Base-by-base conservation (phyloP, 1,139 yeast genomes). In the Pichia cactophila region DNA sequence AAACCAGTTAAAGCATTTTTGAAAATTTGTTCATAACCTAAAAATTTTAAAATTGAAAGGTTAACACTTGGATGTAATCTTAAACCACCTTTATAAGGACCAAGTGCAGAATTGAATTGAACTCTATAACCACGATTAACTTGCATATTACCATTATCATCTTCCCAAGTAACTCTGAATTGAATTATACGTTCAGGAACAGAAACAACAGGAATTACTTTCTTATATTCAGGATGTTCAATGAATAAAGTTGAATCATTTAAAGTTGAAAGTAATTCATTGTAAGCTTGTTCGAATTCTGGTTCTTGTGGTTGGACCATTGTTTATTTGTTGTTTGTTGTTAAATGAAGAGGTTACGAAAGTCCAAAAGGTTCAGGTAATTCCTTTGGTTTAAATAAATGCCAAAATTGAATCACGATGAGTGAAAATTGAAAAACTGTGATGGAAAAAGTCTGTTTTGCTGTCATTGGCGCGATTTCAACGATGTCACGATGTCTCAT, bases 31-130 rank as follows among this genome's bases (percentile, higher is more conserved):
- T 92, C 98, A 69, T 87, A 92, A 66, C 97, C 98, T 66, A 92
- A 80, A 73, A 92, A 92, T 75, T 92, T 92, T 69, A 92, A 80
- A 69, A 92, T 86, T 50, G 97, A 88, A 65, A 92, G 80, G 74
- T 89, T 92, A 62, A 92, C 98, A 52, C 95, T 77, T 63, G 97
- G 97, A 77, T 92, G 97, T 82, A 92, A 86, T 74, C 98, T 83
- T 63, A 92, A 80, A 69, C 98, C 98, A 68, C 98, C 98, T 78
- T 92, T 92, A 86, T 87, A 92, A 62, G 98, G 98, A 69, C 98
- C 98, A 61, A 92, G 80, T 52, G 97, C 95, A 50, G 96, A 88
- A 83, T 89, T 92, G 80, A 87, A 92, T 76, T 92, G 98, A 56
- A 92, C 97, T 76, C 98, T 83, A 87, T 78, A 92, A 69, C 97